Evolutionary conservation across 176 grass and related monocot species (phyloP), one percentile per base, ranked within the genome.

Genomic region (Cenchrus purpureus): DNA sequence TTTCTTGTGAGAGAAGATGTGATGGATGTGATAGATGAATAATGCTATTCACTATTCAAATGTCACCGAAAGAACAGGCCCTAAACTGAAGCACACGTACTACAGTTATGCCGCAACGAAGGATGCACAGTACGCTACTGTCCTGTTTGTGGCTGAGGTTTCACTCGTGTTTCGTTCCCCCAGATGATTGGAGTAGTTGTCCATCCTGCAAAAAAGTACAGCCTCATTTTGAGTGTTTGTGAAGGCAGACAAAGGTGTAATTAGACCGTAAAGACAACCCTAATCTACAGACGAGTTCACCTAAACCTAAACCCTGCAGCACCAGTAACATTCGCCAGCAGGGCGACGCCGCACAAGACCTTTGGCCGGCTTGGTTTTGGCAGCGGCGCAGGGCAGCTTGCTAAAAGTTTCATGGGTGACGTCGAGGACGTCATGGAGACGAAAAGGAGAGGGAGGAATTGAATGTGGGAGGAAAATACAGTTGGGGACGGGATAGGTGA

Each of bases 391-490:
- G n/a, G 42, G 80, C 20, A 44, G 12, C 65, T 68, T 6, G 14
- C 32, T 34, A 7, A 54, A 54, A 44, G 37, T 28, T 49, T 17
- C 45, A 10, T 15, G 71, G 42, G 49, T 64, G 12, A 53, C 40
- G 7, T 25, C 22, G 66, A 16, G 42, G 45, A 5, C 59, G n/a
- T 40, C 6, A 77, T 43, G 68, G 61, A 0, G 12, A 54, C 13
- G 20, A 22, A 17, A 42, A 17, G 12, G 16, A 71, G 44, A 60
- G 5, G 3, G 46, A 15, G 3, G 19, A 28, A 46, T 90, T 72
- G 54, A 89, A 78, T 78, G 88, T 43, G 72, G 83, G 57, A 50
- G 57, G 83, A 86, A 86, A 86, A 90, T 83, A 31, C 83, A 44
- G 88, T 86, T 90, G 79, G 80, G 88, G 16, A 28, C 3, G 37